A percentile compares a stretch with the other conserved stretches of the same genome.
Conservation (phyloP, 1,284 basidiomycete species). For the Cryptococcus wingfieldii region DNA sequence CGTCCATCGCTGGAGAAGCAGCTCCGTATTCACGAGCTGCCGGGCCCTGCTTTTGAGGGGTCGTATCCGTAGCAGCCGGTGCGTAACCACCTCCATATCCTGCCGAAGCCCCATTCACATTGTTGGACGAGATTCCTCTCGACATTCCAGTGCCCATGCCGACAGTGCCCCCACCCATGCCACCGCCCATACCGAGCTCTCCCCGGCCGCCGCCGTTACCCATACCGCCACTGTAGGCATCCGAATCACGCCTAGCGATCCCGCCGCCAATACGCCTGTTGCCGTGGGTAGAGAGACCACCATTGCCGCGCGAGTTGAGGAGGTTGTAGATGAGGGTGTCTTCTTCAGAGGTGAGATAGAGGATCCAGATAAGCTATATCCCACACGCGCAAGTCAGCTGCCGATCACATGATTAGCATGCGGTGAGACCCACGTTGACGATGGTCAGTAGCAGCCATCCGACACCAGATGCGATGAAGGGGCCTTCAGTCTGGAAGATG, state of each 20-base stretch:
- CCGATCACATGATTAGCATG: background rate
- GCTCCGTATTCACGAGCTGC: background rate
- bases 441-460: conserved; percentile 91
- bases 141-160: conserved; percentile 17
- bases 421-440: conserved; percentile 55
- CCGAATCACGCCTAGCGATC: conserved; percentile 1
- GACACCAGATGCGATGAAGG: conserved; percentile 75
- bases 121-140: conserved; percentile 27
- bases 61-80: conserved; percentile 28
- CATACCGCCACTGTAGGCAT: background rate
- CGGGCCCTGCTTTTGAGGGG: conserved; percentile 22
- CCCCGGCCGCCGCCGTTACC: conserved; percentile 9
- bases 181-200: conserved; percentile 21
- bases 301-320: conserved; percentile 81
- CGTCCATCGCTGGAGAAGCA: conserved; percentile 1
- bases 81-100: conserved; percentile 29
- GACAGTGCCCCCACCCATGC: conserved; percentile 15
- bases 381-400: background rate
- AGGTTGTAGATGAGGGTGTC: conserved; percentile 76
- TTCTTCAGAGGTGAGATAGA: conserved; percentile 95
- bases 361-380: conserved; percentile 79
- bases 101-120: conserved; percentile 15
- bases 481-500: conserved; percentile 41
- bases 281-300: conserved; percentile 61
- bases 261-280: conserved; percentile 7